These are phyloP conservation scores for Ophiostoma australiae DNA, from an alignment of 2,329 filamentous ascomycete species.

Conservation along the genomic window DNA sequence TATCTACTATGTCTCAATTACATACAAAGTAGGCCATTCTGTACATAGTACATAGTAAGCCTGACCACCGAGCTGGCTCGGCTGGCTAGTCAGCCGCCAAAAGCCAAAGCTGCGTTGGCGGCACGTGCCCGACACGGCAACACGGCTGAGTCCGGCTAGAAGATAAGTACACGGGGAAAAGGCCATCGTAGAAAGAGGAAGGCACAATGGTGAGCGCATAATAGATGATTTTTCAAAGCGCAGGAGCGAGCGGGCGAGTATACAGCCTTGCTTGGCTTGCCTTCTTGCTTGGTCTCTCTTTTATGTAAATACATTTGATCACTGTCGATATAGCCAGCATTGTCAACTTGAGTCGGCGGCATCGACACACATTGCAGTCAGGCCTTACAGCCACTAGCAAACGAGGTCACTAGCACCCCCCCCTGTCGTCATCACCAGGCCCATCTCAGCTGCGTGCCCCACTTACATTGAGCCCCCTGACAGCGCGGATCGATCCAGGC, in stretches of 20 bases:
- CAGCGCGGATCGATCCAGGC: background rate
- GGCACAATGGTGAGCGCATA: background rate
- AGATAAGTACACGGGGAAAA: background rate
- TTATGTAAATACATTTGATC: background rate
- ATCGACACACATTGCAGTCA: background rate
- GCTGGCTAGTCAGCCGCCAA: background rate
- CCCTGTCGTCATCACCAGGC: slow-evolving; percentile 4
- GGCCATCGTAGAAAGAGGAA: background rate
- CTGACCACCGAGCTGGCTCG: background rate
- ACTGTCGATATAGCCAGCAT: background rate
- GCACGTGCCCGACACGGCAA: background rate
- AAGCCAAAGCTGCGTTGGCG: background rate
- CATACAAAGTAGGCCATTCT: no score
- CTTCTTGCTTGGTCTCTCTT: background rate
- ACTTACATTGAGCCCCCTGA: background rate
- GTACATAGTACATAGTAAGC: background rate
- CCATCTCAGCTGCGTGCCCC: background rate
- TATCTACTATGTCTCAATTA: background rate
- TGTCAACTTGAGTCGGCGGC: background rate
- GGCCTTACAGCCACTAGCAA: background rate
- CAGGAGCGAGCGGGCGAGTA: background rate
- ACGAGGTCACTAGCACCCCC: background rate
- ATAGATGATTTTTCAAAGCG: background rate
- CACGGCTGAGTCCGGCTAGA: background rate
- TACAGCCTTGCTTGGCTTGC: background rate